These are phyloP conservation scores for Leucaena leucocephala DNA, from an alignment of 306 rosid species.

Conservation along the genomic window DNA sequence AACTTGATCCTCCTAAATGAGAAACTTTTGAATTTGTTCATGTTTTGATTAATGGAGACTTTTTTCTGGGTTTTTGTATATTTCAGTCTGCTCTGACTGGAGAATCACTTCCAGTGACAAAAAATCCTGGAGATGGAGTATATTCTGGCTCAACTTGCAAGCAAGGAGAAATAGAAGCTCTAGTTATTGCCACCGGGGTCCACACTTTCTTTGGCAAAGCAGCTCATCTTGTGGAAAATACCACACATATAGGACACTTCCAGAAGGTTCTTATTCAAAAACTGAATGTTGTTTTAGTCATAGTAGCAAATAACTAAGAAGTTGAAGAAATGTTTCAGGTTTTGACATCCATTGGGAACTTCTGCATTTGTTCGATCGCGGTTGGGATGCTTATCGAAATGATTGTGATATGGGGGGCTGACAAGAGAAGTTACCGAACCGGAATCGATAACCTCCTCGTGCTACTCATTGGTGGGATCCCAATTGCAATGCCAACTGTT, in stretches of 20 bases:
- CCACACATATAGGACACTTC: slow-evolving; percentile 79
- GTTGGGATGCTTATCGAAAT: slow-evolving; percentile 69
- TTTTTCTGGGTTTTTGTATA: neutral
- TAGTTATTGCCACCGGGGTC: slow-evolving; percentile 83
- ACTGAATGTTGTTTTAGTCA: neutral
- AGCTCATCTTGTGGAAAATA: slow-evolving; percentile 84
- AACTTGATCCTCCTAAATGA: neutral
- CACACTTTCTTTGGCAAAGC: slow-evolving; percentile 84
- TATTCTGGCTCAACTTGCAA: slow-evolving; percentile 88
- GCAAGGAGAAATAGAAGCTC: slow-evolving; percentile 81
- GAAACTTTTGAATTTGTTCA: neutral
- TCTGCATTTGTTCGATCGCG: slow-evolving; percentile 80
- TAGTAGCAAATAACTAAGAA: neutral
- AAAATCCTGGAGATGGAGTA: slow-evolving; percentile 66
- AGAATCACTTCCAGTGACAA: slow-evolving; percentile 63
- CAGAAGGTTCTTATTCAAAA: slow-evolving; percentile 53
- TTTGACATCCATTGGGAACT: slow-evolving; percentile 69
- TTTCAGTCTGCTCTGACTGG: slow-evolving; percentile 84
- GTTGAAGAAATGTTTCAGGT: slow-evolving; percentile 50
- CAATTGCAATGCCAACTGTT: slow-evolving; percentile 89
- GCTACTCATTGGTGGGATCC: slow-evolving; percentile 79
- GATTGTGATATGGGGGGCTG: slow-evolving; percentile 52
- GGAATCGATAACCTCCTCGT: slow-evolving; percentile 76
- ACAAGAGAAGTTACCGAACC: slow-evolving; percentile 38
- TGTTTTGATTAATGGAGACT: neutral